Evolutionary conservation across 495 filamentous ascomycete species (phyloP).

Genomic region (Apodospora peruviana): DNA sequence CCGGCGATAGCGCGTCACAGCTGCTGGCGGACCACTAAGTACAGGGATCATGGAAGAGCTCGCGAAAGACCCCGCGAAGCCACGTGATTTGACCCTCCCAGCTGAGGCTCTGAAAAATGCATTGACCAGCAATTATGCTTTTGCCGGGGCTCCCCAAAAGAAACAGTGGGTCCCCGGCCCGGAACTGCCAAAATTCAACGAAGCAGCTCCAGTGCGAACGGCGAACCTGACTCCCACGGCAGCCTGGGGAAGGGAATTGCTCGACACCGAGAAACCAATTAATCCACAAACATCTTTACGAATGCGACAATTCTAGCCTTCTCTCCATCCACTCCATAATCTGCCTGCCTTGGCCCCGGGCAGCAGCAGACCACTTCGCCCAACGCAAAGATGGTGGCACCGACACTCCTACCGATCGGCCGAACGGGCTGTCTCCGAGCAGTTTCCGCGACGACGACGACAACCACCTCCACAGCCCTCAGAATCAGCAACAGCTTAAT

Average conservation of each 20-base stretch:
- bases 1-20: too few species aligned
- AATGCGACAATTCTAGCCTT: too few species aligned
- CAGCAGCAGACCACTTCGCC: too few species aligned
- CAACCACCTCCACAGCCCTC: background rate
- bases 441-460: background rate
- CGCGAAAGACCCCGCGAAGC: constrained; percentile 11
- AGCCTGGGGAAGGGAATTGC: too few species aligned
- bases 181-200: background rate
- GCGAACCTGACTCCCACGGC: too few species aligned
- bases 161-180: too few species aligned
- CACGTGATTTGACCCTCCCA: constrained; percentile 15
- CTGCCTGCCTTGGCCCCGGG: too few species aligned
- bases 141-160: background rate
- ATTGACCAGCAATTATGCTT: background rate
- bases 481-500: constrained; percentile 5
- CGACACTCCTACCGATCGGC: background rate
- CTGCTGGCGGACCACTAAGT: too few species aligned
- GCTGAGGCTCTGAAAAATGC: background rate
- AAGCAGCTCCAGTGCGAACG: too few species aligned
- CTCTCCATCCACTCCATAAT: too few species aligned
- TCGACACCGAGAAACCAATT: too few species aligned
- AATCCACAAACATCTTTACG: too few species aligned
- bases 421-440: background rate
- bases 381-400: background rate
- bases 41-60: background rate